These are phyloP conservation scores for Phytophthora megakarya DNA, from an alignment of 352 stramenopile species.

Conservation along the genomic window DNA sequence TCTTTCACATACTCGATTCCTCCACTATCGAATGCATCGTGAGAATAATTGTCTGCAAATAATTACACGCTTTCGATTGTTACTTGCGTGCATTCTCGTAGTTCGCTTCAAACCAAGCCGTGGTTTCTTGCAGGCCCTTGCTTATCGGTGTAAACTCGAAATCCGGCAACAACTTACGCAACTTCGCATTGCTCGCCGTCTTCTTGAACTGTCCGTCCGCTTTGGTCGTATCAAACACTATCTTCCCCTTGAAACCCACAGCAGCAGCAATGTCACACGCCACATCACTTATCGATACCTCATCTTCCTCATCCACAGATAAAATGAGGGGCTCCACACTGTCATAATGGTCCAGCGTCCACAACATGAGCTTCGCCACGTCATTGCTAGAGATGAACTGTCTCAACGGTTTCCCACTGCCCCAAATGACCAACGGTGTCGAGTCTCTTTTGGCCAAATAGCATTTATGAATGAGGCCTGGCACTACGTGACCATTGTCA, in stretches of 20 bases:
- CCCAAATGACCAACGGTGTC: conserved; percentile 95
- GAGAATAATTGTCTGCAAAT: not conserved
- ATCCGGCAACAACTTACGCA: conserved; percentile 83
- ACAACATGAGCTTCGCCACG: conserved; percentile 94
- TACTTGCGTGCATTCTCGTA: conserved; percentile 54
- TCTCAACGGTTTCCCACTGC: conserved; percentile 92
- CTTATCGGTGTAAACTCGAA: conserved; percentile 96
- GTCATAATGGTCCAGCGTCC: conserved; percentile 68
- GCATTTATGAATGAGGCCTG: conserved; percentile 98
- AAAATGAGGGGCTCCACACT: conserved; percentile 96
- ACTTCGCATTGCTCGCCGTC: conserved; percentile 96
- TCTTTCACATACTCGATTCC: too few species aligned
- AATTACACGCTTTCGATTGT: not conserved
- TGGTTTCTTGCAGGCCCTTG: conserved; percentile 69
- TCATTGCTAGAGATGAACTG: conserved; percentile 99
- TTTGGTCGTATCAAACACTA: conserved; percentile 94
- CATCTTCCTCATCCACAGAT: conserved; percentile 92
- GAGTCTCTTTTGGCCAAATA: conserved; percentile 94
- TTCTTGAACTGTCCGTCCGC: conserved; percentile 99
- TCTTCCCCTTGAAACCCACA: conserved; percentile 83
- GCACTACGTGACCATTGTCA: conserved; percentile 97
- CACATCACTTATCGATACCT: conserved; percentile 96
- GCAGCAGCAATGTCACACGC: conserved; percentile 75
- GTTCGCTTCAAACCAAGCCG: conserved; percentile 60
- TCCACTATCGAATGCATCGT: not conserved